phyloP scores from a whole-genome alignment of 164 flowering plant genomes.

The Tinospora cordifolia region DNA sequence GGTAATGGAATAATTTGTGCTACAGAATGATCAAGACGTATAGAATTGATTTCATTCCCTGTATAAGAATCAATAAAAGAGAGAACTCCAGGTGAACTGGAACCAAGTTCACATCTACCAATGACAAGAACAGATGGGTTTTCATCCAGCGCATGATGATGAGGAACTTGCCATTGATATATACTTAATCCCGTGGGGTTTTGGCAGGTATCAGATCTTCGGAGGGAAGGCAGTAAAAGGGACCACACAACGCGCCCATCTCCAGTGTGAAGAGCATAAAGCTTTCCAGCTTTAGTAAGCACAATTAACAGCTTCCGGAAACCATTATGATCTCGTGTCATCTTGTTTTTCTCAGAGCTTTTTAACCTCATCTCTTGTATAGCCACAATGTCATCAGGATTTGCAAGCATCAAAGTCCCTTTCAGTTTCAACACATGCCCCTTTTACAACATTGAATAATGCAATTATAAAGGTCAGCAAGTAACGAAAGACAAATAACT shows the following conservation, averaged over 20 bases:
- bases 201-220: conserved; percentile 53
- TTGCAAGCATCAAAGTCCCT: conserved; percentile 92
- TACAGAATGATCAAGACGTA: conserved; percentile 49
- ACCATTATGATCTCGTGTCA: conserved; percentile 96
- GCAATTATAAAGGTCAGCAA: conserved; percentile 8
- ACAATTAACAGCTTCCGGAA: conserved; percentile 83
- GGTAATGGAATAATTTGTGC: conserved; percentile 70
- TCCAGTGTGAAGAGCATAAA: conserved; percentile 86
- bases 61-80: conserved; percentile 89
- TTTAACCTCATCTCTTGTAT: conserved; percentile 79
- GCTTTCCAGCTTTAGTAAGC: conserved; percentile 82
- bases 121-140: conserved; percentile 87
- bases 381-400: conserved; percentile 75
- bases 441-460: conserved; percentile 30
- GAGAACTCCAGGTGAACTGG: conserved; percentile 50
- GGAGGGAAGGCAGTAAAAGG: conserved; percentile 44
- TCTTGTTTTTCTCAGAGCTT: conserved; percentile 81
- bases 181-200: conserved; percentile 52
- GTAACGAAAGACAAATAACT: neutral
- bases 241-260: conserved; percentile 97
- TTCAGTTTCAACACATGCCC: conserved; percentile 91
- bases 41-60: conserved; percentile 56
- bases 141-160: conserved; percentile 91
- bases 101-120: conserved; percentile 63
- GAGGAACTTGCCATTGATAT: conserved; percentile 90